Evolutionary conservation across 768 basidiomycete genomes (phyloP), one percentile per base, ranked within the genome.

Genomic region (Kwoniella dejecticola): DNA sequence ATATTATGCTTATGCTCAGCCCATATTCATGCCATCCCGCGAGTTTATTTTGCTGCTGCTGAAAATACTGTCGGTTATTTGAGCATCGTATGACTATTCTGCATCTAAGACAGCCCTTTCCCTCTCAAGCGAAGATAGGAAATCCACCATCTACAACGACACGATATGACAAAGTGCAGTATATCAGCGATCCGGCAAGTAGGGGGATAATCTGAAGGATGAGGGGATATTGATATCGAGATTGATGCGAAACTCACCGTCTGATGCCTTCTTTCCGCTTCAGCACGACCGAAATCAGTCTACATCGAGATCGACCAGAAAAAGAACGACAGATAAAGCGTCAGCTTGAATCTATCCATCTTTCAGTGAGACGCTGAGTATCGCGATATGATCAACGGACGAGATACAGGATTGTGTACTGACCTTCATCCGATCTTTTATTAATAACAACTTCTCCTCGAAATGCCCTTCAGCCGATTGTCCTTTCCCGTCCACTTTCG

Each of bases 381-480:
- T 13, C 15, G 26, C 15, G 48, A 50, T 12, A 23, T 29, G 19
- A 50, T 15, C 15, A 7, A 48, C 12, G 2, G 27, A 42, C 40
- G 44, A 17, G 15, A 31, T 33, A 7, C 8, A 45, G 44, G 23
- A 19, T 11, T 36, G 24, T 12, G 26, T 12, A 66, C 75, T 31
- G 44, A 78, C 78, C 73, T 93, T 94, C 63, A 94, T 84, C 63
- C 85, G 81, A 46, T 85, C 85, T 40, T 81, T 82, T 59, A 95
- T 89, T 57, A 85, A 84, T 26, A 94, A 76, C 31, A 95, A 82
- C 78, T 94, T 95, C 69, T 91, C 89, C 67, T 91, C 80, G 74
- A 94, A 95, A 72, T 95, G 92, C 59, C 85, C 84, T 26, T 92
- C 85, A 4, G 89, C 87, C 0, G 86, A 69, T 3, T 78, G 70